Evolutionary conservation across 1,284 basidiomycete species (phyloP).

Genomic region (Lentinula novae-zelandiae): DNA sequence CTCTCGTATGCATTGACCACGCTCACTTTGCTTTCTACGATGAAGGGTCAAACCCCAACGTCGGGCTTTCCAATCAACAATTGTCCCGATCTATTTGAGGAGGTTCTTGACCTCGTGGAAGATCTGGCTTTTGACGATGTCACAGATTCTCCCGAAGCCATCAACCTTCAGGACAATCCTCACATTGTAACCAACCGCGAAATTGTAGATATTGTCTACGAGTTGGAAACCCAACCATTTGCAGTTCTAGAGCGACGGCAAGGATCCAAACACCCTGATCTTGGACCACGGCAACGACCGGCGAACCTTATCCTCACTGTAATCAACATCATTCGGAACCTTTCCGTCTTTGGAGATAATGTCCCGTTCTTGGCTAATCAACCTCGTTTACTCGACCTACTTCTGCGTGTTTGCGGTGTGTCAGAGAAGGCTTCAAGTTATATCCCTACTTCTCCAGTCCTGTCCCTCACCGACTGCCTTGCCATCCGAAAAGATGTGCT

Average conservation of each 20-base stretch:
- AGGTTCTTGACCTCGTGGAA: slow-evolving; percentile 84
- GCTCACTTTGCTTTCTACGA: slow-evolving; percentile 80
- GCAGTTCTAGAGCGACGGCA: slow-evolving; percentile 46
- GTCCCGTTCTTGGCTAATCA: slow-evolving; percentile 63
- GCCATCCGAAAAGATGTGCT: slow-evolving; percentile 77
- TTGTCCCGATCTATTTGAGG: slow-evolving; percentile 82
- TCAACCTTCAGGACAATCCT: slow-evolving; percentile 27
- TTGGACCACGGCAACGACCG: slow-evolving; percentile 57
- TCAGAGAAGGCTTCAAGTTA: slow-evolving; percentile 36
- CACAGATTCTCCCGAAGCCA: slow-evolving; percentile 34
- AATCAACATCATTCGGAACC: slow-evolving; percentile 84
- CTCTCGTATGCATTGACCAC: slow-evolving; percentile 89
- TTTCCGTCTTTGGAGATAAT: slow-evolving; percentile 77
- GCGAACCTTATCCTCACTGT: slow-evolving; percentile 70
- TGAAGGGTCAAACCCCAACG: slow-evolving; percentile 57
- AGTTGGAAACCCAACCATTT: slow-evolving; percentile 56
- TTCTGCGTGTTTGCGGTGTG: slow-evolving; percentile 64
- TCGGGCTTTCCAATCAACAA: slow-evolving; percentile 73
- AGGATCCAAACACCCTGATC: slow-evolving; percentile 40
- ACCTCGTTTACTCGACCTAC: slow-evolving; percentile 58
- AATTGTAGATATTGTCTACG: slow-evolving; percentile 54
- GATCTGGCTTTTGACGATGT: slow-evolving; percentile 73
- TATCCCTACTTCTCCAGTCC: slow-evolving; percentile 46
- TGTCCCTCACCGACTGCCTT: slow-evolving; percentile 72
- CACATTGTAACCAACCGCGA: slow-evolving; percentile 60